Percentiles rank a stretch among this genome's conserved stretches.
These are phyloP conservation scores for Aristolochia fimbriata DNA, from an alignment of 164 flowering plant genomes.

Conservation along the genomic window DNA sequence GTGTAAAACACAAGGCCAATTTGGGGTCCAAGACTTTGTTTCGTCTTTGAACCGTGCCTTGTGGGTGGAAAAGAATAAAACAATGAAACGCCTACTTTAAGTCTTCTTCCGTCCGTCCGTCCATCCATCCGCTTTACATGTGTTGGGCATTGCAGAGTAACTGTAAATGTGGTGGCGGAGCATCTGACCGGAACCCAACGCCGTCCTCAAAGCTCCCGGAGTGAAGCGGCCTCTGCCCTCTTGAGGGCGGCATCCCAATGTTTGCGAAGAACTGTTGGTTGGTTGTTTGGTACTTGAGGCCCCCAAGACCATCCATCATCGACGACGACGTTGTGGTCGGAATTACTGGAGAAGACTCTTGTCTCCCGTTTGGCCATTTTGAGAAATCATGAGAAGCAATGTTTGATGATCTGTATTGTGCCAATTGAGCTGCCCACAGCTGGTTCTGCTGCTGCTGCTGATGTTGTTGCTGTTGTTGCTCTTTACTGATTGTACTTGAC, in stretches of 20 bases:
- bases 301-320: constrained; percentile 19
- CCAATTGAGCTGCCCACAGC: constrained; percentile 34
- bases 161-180: constrained; percentile 25
- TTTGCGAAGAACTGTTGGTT: constrained; percentile 22
- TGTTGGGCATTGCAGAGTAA: constrained; percentile 3
- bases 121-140: not conserved
- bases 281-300: constrained; percentile 17
- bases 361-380: constrained; percentile 34
- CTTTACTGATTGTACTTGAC: constrained; percentile 10
- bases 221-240: constrained; percentile 18
- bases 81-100: not conserved
- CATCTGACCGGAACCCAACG: constrained; percentile 20
- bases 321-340: constrained; percentile 5
- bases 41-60: not conserved
- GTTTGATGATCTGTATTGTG: constrained; percentile 24
- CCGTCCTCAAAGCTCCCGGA: constrained; percentile 26
- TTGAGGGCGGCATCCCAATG: constrained; percentile 18
- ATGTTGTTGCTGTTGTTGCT: constrained; percentile 8
- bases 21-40: too few relatives aligned
- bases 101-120: not conserved
- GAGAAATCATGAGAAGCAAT: constrained; percentile 14
- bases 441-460: constrained; percentile 16
- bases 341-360: constrained; percentile 17
- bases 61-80: constrained; percentile 1
- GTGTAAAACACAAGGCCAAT: too few relatives aligned